These are phyloP conservation scores for Colletotrichum somersetense DNA, from an alignment of 2,329 filamentous ascomycete genomes.

Conservation along the genomic window DNA sequence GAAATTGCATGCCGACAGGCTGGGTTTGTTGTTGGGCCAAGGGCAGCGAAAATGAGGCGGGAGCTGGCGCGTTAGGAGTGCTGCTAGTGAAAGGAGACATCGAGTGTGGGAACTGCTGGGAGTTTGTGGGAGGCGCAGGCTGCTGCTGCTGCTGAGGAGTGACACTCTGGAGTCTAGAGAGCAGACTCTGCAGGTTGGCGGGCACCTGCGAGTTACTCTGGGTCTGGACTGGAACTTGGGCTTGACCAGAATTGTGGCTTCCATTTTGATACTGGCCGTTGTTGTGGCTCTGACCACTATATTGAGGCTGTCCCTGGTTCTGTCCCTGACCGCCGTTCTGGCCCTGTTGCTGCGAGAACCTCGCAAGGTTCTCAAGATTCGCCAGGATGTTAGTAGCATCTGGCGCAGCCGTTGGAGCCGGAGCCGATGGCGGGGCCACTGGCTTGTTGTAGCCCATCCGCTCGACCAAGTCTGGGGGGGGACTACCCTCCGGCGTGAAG, in stretches of 20 bases:
- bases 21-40: constrained; percentile 46
- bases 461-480: constrained; percentile 61
- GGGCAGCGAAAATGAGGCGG: constrained; percentile 59
- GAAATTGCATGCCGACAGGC: constrained; percentile 43
- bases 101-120: constrained; percentile 20
- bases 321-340: constrained; percentile 45
- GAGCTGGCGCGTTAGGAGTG: constrained; percentile 64
- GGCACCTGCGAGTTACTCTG: constrained; percentile 20
- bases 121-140: constrained; percentile 9
- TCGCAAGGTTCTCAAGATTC: constrained; percentile 74
- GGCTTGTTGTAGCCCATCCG: constrained; percentile 49
- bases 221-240: constrained; percentile 8
- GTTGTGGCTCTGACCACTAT: constrained; percentile 45
- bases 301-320: constrained; percentile 3
- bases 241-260: constrained; percentile 12
- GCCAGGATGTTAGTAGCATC: constrained; percentile 76
- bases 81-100: constrained; percentile 58
- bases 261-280: constrained; percentile 44
- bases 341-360: constrained; percentile 56
- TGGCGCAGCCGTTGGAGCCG: constrained; percentile 56
- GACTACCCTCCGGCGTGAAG: constrained; percentile 78
- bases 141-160: constrained; percentile 20
- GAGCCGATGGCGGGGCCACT: constrained; percentile 52
- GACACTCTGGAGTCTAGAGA: constrained; percentile 29
- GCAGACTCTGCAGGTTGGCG: constrained; percentile 9